A percentile compares a stretch with the other conserved stretches of the same genome.
Conservation (phyloP, 192 early-diverging fungal genomes). For the Kickxella alabastrina region DNA sequence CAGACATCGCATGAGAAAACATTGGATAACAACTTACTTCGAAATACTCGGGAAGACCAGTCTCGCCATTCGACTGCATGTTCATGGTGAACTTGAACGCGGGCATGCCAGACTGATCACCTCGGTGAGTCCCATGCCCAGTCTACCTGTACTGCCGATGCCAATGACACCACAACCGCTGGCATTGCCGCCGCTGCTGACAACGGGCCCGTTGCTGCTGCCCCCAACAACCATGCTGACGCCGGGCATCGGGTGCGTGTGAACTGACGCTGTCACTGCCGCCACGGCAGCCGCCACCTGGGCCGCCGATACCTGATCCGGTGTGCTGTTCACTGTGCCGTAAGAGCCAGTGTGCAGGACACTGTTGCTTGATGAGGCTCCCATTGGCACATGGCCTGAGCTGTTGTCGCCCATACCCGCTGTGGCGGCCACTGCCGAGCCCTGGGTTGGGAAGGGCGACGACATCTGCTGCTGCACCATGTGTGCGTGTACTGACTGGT, state of each 20-base stretch:
- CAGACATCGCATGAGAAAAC: no score
- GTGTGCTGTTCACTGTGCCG: conserved; percentile 8
- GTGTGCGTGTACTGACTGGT: conserved; percentile 21
- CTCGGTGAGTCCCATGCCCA: conserved; percentile 21
- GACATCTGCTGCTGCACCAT: conserved; percentile 22
- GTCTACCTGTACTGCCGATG: conserved; percentile 3
- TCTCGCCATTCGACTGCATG: conserved; percentile 33
- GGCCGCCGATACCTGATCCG: conserved; percentile 39
- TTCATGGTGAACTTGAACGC: conserved; percentile 46
- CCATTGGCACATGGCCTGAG: conserved; percentile 20
- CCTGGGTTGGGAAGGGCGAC: conserved; percentile 29
- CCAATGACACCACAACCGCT: conserved; percentile 12
- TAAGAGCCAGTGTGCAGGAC: conserved; percentile 24
- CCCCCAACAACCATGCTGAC: conserved; percentile 8
- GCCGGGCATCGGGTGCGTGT: conserved; percentile 20
- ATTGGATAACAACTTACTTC: no score
- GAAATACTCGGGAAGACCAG: conserved; percentile 42
- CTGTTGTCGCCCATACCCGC: conserved; percentile 30
- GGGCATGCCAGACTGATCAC: conserved; percentile 23
- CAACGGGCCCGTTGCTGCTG: background rate
- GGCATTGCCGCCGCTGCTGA: conserved; percentile 11
- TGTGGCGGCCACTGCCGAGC: conserved; percentile 18
- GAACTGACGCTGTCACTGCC: conserved; percentile 36
- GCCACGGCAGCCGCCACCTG: conserved; percentile 49
- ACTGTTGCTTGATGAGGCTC: conserved; percentile 9